Percentiles rank a stretch among this genome's conserved stretches.
Evolutionary conservation across 108 stramenopile species (phyloP).

Genomic region (Conticribra weissflogii): DNA sequence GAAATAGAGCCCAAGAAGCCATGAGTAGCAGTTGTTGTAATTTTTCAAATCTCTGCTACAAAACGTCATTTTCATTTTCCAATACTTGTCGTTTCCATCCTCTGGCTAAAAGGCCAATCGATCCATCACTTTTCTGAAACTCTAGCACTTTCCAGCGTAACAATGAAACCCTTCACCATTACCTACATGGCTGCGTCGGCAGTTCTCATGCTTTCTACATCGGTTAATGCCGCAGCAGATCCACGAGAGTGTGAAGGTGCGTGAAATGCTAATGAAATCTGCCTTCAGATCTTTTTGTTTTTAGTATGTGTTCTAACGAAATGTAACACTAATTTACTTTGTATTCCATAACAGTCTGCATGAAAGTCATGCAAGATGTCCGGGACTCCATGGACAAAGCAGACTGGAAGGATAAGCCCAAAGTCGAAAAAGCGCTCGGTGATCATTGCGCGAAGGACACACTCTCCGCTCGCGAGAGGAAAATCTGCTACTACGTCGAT

Average conservation of each 20-base stretch:
- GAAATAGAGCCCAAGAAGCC: no score
- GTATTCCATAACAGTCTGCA: slow-evolving; percentile 64
- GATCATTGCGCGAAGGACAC: slow-evolving; percentile 66
- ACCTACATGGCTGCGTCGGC: slow-evolving; percentile 10
- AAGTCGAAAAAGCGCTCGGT: slow-evolving; percentile 78
- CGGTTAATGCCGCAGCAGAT: slow-evolving; percentile 36
- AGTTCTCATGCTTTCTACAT: slow-evolving; percentile 26
- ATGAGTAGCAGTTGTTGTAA: no score
- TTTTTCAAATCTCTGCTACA: no score
- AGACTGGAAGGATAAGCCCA: slow-evolving; percentile 70
- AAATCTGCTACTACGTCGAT: slow-evolving; percentile 98
- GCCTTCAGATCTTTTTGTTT: neutral
- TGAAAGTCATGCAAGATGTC: slow-evolving; percentile 90
- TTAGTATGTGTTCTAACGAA: no score
- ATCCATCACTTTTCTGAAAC: no score
- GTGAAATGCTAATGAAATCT: no score
- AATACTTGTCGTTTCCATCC: no score
- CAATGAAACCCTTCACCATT: slow-evolving; percentile 28
- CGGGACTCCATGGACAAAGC: slow-evolving; percentile 64
- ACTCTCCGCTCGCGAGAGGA: slow-evolving; percentile 81
- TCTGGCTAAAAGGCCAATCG: no score
- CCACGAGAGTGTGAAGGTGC: slow-evolving; percentile 52
- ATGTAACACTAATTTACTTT: neutral
- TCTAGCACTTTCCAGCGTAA: no score
- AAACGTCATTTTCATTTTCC: no score